These are phyloP conservation scores for Pichia sp. DNA, from an alignment of 1,139 yeast species.

Conservation along the genomic window DNA sequence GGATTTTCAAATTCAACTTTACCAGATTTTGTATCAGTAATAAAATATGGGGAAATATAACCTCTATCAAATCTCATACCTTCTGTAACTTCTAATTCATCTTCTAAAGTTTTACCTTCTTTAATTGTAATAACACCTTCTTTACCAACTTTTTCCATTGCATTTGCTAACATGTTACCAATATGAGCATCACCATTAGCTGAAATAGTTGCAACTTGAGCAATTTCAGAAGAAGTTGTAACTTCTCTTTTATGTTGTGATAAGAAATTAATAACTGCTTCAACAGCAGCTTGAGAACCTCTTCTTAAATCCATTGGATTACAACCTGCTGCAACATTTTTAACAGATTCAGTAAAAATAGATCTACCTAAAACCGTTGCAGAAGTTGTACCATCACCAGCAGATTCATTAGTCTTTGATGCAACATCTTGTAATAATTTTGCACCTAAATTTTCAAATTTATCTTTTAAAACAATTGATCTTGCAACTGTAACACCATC, in stretches of 20 bases:
- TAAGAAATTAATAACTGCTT: conserved; percentile 86
- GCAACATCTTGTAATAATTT: conserved; percentile 96
- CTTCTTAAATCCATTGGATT: conserved; percentile 99
- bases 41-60: conserved; percentile 95
- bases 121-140: conserved; percentile 98
- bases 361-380: conserved; percentile 98
- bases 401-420: conserved; percentile 94
- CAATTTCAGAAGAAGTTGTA: conserved; percentile 95
- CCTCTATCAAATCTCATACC: conserved; percentile 99
- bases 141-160: conserved; percentile 99
- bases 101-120: conserved; percentile 95
- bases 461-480: conserved; percentile 80
- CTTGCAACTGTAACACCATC: conserved; percentile 99
- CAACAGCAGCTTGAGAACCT: conserved; percentile 98
- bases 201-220: conserved; percentile 98
- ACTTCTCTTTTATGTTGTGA: conserved; percentile 92
- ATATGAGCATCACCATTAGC: conserved; percentile 97
- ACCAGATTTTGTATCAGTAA: conserved; percentile 93
- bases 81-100: conserved; percentile 95
- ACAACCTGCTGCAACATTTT: conserved; percentile 99
- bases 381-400: conserved; percentile 99
- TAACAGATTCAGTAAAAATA: conserved; percentile 93
- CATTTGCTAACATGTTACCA: conserved; percentile 88
- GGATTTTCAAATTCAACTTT: conserved; percentile 98
- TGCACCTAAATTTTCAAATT: conserved; percentile 96